Conservation (phyloP, 805 yeast species). For the Yarrowia keelungensis region DNA sequence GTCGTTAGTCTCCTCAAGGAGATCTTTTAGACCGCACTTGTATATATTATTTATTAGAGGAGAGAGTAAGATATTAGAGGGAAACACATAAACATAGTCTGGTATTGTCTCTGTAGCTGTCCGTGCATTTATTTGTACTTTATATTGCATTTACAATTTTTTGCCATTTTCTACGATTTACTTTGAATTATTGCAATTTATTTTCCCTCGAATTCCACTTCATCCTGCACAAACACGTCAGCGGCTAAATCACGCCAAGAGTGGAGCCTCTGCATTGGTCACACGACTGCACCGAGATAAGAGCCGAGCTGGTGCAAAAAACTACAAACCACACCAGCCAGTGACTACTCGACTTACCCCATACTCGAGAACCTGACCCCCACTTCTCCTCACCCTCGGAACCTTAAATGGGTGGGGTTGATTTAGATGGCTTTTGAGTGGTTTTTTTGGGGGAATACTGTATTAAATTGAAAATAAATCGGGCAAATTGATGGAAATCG, state of each 20-base stretch:
- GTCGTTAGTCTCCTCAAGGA: constrained; percentile 1
- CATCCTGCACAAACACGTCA: not conserved
- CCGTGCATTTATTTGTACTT: too few species aligned
- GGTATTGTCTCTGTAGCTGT: too few species aligned
- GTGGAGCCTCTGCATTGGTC: not conserved
- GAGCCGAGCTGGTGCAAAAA: not conserved
- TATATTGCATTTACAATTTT: too few species aligned
- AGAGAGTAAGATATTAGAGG: too few species aligned
- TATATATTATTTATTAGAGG: constrained; percentile 23
- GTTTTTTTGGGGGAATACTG: too few species aligned
- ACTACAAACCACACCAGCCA: not conserved
- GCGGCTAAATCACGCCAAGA: constrained; percentile 4
- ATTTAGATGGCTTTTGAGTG: too few species aligned
- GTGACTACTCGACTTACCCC: not conserved
- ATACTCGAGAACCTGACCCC: constrained; percentile 2
- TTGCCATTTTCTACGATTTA: too few species aligned
- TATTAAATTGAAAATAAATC: too few species aligned
- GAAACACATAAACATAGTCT: too few species aligned
- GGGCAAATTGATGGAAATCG: too few species aligned
- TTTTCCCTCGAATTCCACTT: not conserved
- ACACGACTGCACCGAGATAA: not conserved
- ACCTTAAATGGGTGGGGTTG: not conserved
- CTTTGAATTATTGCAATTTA: too few species aligned
- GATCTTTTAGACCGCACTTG: not conserved
- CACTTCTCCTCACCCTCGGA: not conserved